These are phyloP conservation scores for Ophiostoma australiae DNA, from an alignment of 2,329 filamentous ascomycete genomes.

Conservation along the genomic window DNA sequence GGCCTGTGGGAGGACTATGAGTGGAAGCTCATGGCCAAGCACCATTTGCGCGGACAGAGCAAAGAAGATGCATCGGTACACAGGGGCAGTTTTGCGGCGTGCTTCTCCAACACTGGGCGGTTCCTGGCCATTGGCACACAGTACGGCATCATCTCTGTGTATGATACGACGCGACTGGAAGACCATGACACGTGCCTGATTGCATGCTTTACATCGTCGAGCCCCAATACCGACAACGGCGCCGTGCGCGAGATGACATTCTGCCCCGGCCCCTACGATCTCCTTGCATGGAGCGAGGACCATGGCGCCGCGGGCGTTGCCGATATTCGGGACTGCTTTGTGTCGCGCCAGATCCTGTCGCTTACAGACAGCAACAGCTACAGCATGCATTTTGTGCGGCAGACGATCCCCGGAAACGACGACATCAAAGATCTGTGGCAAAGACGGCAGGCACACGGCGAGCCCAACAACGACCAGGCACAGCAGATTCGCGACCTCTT, in stretches of 20 bases:
- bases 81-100: slow-evolving; percentile 70
- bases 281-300: slow-evolving; percentile 92
- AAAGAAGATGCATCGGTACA: slow-evolving; percentile 51
- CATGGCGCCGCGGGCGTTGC: slow-evolving; percentile 69
- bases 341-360: slow-evolving; percentile 62
- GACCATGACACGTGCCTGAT: slow-evolving; percentile 58
- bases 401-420: slow-evolving; percentile 13
- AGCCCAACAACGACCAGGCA: slow-evolving; percentile 31
- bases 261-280: slow-evolving; percentile 80
- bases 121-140: slow-evolving; percentile 75
- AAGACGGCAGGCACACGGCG: slow-evolving; percentile 38
- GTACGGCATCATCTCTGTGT: slow-evolving; percentile 72
- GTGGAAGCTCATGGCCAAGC: slow-evolving; percentile 49
- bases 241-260: slow-evolving; percentile 90
- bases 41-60: slow-evolving; percentile 55
- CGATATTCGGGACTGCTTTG: slow-evolving; percentile 64
- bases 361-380: slow-evolving; percentile 55
- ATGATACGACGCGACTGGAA: slow-evolving; percentile 52
- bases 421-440: slow-evolving; percentile 42
- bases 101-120: slow-evolving; percentile 66
- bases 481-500: slow-evolving; percentile 35
- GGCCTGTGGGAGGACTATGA: slow-evolving; percentile 34
- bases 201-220: slow-evolving; percentile 71
- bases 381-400: slow-evolving; percentile 49
- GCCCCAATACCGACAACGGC: slow-evolving; percentile 64